Percentiles rank a stretch among this genome's conserved stretches.
These are phyloP conservation scores for Urostyla sp. DNA, from an alignment of 73 alveolate genomes.

Conservation along the genomic window DNA sequence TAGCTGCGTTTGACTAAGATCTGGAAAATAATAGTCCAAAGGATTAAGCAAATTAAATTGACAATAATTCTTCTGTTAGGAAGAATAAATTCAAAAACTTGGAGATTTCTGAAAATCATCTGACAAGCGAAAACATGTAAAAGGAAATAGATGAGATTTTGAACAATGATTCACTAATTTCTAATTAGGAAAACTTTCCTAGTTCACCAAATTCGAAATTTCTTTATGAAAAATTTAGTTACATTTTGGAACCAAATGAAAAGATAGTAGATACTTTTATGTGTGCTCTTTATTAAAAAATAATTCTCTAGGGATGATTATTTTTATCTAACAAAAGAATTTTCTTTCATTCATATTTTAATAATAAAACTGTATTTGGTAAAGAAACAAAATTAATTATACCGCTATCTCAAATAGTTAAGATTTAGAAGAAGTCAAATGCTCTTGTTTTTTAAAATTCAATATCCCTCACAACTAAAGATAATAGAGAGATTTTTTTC, in stretches of 20 bases:
- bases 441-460: slow-evolving; percentile 69
- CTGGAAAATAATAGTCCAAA: too few species aligned
- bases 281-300: slow-evolving; percentile 63
- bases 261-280: slow-evolving; percentile 55
- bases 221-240: slow-evolving; percentile 12
- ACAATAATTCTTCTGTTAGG: too few species aligned
- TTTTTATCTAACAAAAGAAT: slow-evolving; percentile 67
- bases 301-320: slow-evolving; percentile 76
- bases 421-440: slow-evolving; percentile 59
- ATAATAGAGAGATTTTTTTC: slow-evolving; percentile 53
- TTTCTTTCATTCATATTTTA: slow-evolving; percentile 75
- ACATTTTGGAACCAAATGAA: slow-evolving; percentile 55
- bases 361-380: slow-evolving; percentile 75
- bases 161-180: neutral
- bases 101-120: neutral
- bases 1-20: too few species aligned
- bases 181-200: neutral
- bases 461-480: slow-evolving; percentile 51
- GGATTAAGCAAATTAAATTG: too few species aligned
- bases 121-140: slow-evolving; percentile 21
- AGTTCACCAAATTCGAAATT: slow-evolving; percentile 16
- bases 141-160: slow-evolving; percentile 11
- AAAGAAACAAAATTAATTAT: slow-evolving; percentile 64
- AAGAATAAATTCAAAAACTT: too few species aligned
- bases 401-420: slow-evolving; percentile 56